Evolutionary conservation across 2,329 filamentous ascomycete species (phyloP), one percentile per base, ranked within the genome.

Genomic region (Rhinocladiella similis): DNA sequence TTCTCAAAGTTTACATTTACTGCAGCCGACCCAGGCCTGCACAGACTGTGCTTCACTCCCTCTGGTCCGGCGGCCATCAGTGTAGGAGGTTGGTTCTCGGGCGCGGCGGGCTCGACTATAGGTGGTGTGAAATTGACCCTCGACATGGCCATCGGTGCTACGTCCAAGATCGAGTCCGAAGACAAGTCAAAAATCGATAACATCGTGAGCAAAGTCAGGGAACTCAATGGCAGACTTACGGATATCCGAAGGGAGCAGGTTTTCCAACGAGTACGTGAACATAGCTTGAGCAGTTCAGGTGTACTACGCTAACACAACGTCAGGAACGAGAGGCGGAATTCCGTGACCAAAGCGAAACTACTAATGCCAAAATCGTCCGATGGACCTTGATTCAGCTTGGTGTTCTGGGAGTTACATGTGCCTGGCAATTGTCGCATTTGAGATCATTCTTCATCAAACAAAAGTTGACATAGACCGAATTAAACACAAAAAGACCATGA

Each of bases 371-470:
- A 68, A 93, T 97, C 62, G 86, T 97, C 49, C 87, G 91, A 66
- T 99, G 94, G 93, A 93, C 94, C 65, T 70, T 97, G 63, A 88
- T 97, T 65, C 94, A 99, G 76, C 79, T 97, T 59, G 82, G 86
- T 50, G 85, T 97, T 36, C 80, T 99, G 52, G 90, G 87, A 53
- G 81, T 87, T 54, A 96, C 94, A 33, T 99, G 94, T 77, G 90
- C 91, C 60, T 99, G 94, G 94, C 94, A 99, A 75, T 81, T 99
- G 46, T 96, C 91, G 52, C 93, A 99, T 76, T 83, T 99, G 67
- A 84, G 94, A 66, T 89, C 90, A 46, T 99, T 99, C 83, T 99
- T 99, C 80, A 99, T 99, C 81, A 99, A 99, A 83, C 93, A 97
- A 80, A 99, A 99, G 83, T 86, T 99, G 73, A 97, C 94, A 58